Conservation (phyloP, 805 yeast genomes). For the Candida koratica region DNA sequence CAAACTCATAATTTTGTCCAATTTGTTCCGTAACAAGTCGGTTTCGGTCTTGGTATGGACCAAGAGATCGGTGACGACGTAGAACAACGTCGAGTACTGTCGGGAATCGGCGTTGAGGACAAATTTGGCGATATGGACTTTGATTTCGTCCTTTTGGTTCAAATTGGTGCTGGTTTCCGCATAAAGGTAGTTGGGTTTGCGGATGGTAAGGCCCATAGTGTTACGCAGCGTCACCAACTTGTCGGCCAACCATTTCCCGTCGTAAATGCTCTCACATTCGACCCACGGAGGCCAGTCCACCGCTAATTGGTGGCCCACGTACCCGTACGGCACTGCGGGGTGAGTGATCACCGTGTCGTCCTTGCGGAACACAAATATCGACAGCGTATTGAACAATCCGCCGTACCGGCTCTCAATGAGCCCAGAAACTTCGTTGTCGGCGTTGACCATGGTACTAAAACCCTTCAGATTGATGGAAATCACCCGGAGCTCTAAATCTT, state of each 20-base stretch:
- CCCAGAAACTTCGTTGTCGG: conserved; percentile 29
- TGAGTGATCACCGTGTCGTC: conserved; percentile 23
- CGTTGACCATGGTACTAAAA: conserved; percentile 33
- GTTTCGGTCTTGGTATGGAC: conserved; percentile 25
- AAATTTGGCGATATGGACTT: conserved; percentile 33
- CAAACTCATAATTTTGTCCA: conserved; percentile 35
- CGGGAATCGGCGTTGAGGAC: conserved; percentile 36
- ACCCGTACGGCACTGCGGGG: conserved; percentile 43
- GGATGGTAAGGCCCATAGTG: conserved; percentile 42
- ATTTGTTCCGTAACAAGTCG: conserved; percentile 35
- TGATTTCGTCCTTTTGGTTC: conserved; percentile 26
- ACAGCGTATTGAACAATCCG: conserved; percentile 52
- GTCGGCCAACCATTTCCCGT: conserved; percentile 31
- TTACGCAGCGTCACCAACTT: conserved; percentile 34
- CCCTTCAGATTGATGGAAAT: conserved; percentile 42
- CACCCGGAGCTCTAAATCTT: conserved; percentile 56
- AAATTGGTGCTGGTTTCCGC: conserved; percentile 21
- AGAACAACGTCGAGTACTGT: conserved; percentile 37
- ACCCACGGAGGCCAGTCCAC: conserved; percentile 87
- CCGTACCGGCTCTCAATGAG: conserved; percentile 57
- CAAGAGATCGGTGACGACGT: conserved; percentile 33
- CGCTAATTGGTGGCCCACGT: conserved; percentile 52
- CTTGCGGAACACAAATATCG: conserved; percentile 48
- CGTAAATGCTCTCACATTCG: conserved; percentile 63
- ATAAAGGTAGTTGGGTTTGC: conserved; percentile 51